These are phyloP conservation scores for Yamadazyma insecticola DNA, from an alignment of 805 yeast species.

Conservation along the genomic window DNA sequence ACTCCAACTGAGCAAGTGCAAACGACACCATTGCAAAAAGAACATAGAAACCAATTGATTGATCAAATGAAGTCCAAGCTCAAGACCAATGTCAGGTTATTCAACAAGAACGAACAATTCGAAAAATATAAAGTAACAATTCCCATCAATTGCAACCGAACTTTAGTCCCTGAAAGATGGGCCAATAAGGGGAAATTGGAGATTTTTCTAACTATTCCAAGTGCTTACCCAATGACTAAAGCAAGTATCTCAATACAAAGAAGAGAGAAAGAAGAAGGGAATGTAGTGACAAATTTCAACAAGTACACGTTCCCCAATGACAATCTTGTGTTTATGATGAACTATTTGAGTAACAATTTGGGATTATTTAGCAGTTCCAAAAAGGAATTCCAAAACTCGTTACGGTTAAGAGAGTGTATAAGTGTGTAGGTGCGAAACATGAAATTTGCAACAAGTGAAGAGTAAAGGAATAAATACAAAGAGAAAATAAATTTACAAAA, in stretches of 20 bases:
- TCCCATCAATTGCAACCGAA: constrained; percentile 18
- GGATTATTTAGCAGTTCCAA: constrained; percentile 15
- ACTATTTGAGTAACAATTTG: constrained; percentile 28
- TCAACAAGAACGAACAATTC: constrained; percentile 20
- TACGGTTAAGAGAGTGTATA: too few species aligned
- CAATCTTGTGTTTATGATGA: constrained; percentile 23
- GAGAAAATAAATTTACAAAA: too few species aligned
- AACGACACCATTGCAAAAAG: neutral
- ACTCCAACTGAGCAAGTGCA: neutral
- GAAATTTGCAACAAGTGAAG: too few species aligned
- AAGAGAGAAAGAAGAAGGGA: constrained; percentile 27
- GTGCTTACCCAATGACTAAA: constrained; percentile 27
- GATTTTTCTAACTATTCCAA: constrained; percentile 29
- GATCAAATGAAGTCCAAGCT: constrained; percentile 26
- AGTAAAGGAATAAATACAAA: too few species aligned
- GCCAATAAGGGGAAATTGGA: constrained; percentile 19
- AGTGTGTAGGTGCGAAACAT: too few species aligned
- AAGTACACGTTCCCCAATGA: constrained; percentile 12
- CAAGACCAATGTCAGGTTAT: constrained; percentile 19
- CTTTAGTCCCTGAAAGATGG: constrained; percentile 27
- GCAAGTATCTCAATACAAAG: constrained; percentile 26
- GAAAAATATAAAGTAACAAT: constrained; percentile 27
- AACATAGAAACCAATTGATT: constrained; percentile 14
- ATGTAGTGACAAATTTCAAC: constrained; percentile 19
- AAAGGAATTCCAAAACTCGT: too few species aligned